phyloP scores from a whole-genome alignment of 495 filamentous ascomycete genomes.

The Tuber indicum region DNA sequence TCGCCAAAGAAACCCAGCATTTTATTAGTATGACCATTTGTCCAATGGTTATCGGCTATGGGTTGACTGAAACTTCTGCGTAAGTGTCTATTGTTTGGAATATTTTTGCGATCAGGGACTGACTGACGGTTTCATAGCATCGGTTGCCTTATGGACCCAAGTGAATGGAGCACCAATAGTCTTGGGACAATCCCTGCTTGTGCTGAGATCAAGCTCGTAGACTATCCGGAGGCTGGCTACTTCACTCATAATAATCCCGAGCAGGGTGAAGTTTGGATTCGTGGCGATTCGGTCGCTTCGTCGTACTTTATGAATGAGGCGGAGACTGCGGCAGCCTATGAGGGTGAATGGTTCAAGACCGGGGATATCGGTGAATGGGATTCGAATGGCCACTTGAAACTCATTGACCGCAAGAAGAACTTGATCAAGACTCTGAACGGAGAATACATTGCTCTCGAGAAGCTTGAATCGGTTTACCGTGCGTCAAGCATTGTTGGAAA shows the following conservation, averaged over 20 bases:
- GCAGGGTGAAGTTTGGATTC: slow-evolving; percentile 91
- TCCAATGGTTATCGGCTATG: slow-evolving; percentile 90
- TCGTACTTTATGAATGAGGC: slow-evolving; percentile 77
- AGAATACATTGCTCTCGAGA: slow-evolving; percentile 98
- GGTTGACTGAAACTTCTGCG: slow-evolving; percentile 81
- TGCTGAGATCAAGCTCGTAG: slow-evolving; percentile 88
- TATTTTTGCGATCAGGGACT: slow-evolving; percentile 15
- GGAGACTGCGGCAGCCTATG: slow-evolving; percentile 68
- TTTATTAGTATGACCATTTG: slow-evolving; percentile 85
- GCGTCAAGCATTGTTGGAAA: slow-evolving; percentile 78
- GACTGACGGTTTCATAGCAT: slow-evolving; percentile 47
- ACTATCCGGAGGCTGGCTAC: slow-evolving; percentile 92
- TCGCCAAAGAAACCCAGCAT: slow-evolving; percentile 76
- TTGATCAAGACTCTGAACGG: slow-evolving; percentile 91
- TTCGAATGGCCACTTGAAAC: slow-evolving; percentile 66
- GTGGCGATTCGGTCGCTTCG: slow-evolving; percentile 63
- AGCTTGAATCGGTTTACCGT: slow-evolving; percentile 94
- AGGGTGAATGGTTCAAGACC: slow-evolving; percentile 92
- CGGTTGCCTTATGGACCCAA: slow-evolving; percentile 83
- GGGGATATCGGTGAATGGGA: slow-evolving; percentile 93
- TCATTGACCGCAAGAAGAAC: slow-evolving; percentile 99
- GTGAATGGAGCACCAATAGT: slow-evolving; percentile 77
- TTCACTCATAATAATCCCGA: slow-evolving; percentile 72
- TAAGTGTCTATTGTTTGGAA: slow-evolving; percentile 16
- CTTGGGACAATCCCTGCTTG: slow-evolving; percentile 76